phyloP scores from a whole-genome alignment of 2,329 filamentous ascomycete genomes.

The Calonectria naviculata region DNA sequence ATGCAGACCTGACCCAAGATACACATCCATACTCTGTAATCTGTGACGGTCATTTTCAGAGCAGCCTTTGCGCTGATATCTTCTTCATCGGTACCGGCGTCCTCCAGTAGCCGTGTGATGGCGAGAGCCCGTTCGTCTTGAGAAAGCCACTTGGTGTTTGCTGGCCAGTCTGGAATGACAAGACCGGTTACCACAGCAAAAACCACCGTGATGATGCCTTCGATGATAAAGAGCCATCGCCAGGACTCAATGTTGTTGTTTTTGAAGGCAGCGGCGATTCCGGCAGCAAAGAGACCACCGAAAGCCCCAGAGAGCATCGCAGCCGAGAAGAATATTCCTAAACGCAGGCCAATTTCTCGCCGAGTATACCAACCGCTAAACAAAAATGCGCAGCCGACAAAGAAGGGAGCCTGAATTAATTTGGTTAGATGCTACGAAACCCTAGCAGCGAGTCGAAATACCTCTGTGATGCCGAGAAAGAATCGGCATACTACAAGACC shows the following conservation, averaged over 20 bases:
- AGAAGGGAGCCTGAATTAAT: constrained; percentile 35
- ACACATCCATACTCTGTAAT: constrained; percentile 41
- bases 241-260: constrained; percentile 24
- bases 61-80: constrained; percentile 33
- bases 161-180: constrained; percentile 25
- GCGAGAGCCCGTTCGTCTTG: constrained; percentile 21
- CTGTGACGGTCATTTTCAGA: constrained; percentile 42
- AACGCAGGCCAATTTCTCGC: constrained; percentile 37
- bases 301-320: constrained; percentile 53
- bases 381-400: constrained; percentile 42
- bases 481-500: constrained; percentile 32
- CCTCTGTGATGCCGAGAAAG: constrained; percentile 35
- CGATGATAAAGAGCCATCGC: constrained; percentile 29
- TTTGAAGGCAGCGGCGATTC: constrained; percentile 45
- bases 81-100: constrained; percentile 28
- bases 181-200: constrained; percentile 19
- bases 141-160: constrained; percentile 22
- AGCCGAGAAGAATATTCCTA: constrained; percentile 47
- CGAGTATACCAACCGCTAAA: constrained; percentile 43
- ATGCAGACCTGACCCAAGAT: constrained; percentile 41
- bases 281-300: constrained; percentile 55
- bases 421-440: too few species aligned
- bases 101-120: constrained; percentile 20
- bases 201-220: constrained; percentile 17
- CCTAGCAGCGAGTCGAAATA: too few species aligned